Evolutionary conservation across 2,329 filamentous ascomycete species (phyloP).

Genomic region (Sporothrix schenckii): DNA sequence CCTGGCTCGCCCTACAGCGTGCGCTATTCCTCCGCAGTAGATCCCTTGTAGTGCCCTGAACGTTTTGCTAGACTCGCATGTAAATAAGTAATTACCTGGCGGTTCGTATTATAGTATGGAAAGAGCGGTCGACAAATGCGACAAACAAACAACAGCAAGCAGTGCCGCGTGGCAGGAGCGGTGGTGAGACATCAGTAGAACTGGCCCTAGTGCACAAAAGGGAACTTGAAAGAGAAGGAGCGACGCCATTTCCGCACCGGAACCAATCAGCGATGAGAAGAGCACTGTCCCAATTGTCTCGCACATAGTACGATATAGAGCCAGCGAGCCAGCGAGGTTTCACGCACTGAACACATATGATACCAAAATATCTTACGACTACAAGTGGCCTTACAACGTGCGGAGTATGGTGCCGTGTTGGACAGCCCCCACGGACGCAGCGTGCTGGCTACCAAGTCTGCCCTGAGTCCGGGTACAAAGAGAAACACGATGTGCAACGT

Average conservation of each 20-base stretch:
- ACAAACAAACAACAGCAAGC: background rate
- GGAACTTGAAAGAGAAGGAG: constrained; percentile 19
- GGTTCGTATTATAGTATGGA: background rate
- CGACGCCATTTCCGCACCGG: background rate
- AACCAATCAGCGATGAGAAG: constrained; percentile 16
- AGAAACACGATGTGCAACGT: constrained; percentile 10
- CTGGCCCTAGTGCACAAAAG: constrained; percentile 8
- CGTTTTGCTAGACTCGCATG: background rate
- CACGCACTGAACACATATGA: background rate
- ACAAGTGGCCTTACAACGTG: no score
- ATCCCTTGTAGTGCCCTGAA: background rate
- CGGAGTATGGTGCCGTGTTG: background rate
- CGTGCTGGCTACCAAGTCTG: background rate
- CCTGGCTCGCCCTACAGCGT: constrained; percentile 19
- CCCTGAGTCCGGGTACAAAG: background rate
- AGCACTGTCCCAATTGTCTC: background rate
- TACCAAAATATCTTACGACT: no score
- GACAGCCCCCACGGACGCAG: constrained; percentile 14
- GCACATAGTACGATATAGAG: background rate
- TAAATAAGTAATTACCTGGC: background rate
- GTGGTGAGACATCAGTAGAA: constrained; percentile 7
- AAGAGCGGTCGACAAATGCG: background rate
- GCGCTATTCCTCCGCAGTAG: constrained; percentile 16
- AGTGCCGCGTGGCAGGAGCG: background rate
- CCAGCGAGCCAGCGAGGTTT: background rate